Evolutionary conservation across 306 rosid genomes (phyloP).

Genomic region (Erythrophleum fordii): DNA sequence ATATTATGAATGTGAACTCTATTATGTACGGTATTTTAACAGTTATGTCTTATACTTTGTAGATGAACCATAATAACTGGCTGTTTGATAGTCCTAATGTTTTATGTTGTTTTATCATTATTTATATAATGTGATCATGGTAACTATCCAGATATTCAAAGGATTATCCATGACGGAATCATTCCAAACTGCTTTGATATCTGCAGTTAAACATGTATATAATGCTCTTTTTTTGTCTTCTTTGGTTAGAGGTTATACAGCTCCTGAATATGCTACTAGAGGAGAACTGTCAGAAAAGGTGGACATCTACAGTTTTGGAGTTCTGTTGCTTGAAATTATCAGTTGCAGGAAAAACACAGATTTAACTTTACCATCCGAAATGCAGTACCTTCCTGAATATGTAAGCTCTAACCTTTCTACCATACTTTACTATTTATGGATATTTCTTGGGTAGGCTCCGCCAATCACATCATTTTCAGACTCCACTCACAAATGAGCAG

Average conservation of each 20-base stretch:
- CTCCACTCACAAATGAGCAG: too few species aligned
- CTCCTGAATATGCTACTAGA: slow-evolving; percentile 90
- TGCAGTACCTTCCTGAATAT: slow-evolving; percentile 92
- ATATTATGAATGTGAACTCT: too few species aligned
- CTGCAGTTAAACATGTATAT: background rate
- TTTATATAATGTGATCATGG: too few species aligned
- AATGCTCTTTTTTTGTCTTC: slow-evolving; percentile 4
- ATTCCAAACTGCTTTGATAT: background rate
- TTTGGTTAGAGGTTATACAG: slow-evolving; percentile 78
- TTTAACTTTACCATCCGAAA: slow-evolving; percentile 72
- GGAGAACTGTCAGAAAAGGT: slow-evolving; percentile 92
- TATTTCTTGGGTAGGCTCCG: too few species aligned
- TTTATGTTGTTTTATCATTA: too few species aligned
- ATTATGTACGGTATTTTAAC: too few species aligned
- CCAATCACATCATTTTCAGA: too few species aligned
- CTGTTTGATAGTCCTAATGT: too few species aligned
- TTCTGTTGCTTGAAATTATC: slow-evolving; percentile 86
- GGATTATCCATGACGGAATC: background rate
- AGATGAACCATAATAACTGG: too few species aligned
- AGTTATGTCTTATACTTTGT: too few species aligned
- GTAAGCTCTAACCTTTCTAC: slow-evolving; percentile 40
- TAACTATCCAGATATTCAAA: too few species aligned
- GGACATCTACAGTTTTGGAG: slow-evolving; percentile 92
- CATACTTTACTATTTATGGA: background rate
- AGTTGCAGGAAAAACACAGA: slow-evolving; percentile 83